These are phyloP conservation scores for Puya raimondii DNA, from an alignment of 176 grass and related monocot genomes.

Conservation along the genomic window DNA sequence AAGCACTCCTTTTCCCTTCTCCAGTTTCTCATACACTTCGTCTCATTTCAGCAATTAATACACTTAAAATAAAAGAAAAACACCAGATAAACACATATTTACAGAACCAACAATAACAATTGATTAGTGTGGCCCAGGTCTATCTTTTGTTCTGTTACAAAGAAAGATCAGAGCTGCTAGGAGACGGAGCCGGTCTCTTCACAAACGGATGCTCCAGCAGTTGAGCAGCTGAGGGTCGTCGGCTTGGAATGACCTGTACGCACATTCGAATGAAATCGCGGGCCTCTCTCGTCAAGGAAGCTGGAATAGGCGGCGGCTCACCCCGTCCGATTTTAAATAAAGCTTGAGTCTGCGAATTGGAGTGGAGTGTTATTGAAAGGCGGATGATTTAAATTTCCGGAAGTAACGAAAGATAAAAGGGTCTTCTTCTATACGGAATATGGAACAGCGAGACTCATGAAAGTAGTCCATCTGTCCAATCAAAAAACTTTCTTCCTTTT, in stretches of 20 bases:
- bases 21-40: too few relatives aligned
- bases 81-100: too few relatives aligned
- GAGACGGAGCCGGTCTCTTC: conserved; percentile 23
- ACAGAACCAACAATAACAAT: background rate
- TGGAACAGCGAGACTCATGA: too few relatives aligned
- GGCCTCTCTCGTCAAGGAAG: conserved; percentile 50
- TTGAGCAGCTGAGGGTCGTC: conserved; percentile 56
- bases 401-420: too few relatives aligned
- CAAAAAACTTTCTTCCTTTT: too few relatives aligned
- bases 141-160: background rate
- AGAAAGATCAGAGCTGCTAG: background rate
- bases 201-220: conserved; percentile 80
- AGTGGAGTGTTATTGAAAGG: background rate
- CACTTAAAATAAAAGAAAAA: too few relatives aligned
- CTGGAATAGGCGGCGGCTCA: conserved; percentile 53
- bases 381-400: too few relatives aligned
- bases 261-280: conserved; percentile 71
- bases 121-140: background rate
- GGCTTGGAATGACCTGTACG: conserved; percentile 44
- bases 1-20: too few relatives aligned
- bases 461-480: too few relatives aligned
- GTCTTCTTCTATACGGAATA: too few relatives aligned
- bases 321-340: conserved; percentile 75
- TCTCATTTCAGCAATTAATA: too few relatives aligned
- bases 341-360: conserved; percentile 46